These are phyloP conservation scores for Globisporangium camurandrum DNA, from an alignment of 352 stramenopile species.

Conservation along the genomic window DNA sequence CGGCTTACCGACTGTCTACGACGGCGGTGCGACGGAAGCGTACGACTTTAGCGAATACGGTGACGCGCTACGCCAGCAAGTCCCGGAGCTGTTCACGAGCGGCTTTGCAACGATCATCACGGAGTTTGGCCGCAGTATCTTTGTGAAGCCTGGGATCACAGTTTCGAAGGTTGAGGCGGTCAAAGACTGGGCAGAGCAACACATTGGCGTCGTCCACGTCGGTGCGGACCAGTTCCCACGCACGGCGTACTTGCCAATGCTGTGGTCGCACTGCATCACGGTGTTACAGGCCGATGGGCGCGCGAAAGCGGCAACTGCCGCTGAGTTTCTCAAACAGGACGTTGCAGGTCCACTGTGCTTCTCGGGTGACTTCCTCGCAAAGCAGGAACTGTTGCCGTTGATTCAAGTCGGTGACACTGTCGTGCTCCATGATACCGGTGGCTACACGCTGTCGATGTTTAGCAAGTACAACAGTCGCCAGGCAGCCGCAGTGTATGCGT, in stretches of 20 bases:
- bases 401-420: slow-evolving; percentile 69
- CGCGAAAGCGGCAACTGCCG: slow-evolving; percentile 25
- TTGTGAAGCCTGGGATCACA: slow-evolving; percentile 82
- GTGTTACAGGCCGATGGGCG: slow-evolving; percentile 48
- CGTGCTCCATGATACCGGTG: slow-evolving; percentile 84
- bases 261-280: slow-evolving; percentile 79
- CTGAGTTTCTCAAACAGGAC: slow-evolving; percentile 57
- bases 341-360: slow-evolving; percentile 91
- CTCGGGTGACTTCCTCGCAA: slow-evolving; percentile 85
- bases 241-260: slow-evolving; percentile 78
- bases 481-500: slow-evolving; percentile 60
- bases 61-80: slow-evolving; percentile 41
- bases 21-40: slow-evolving; percentile 50
- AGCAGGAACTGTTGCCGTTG: slow-evolving; percentile 60
- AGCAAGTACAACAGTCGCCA: slow-evolving; percentile 87
- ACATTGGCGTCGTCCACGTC: slow-evolving; percentile 84
- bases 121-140: slow-evolving; percentile 86
- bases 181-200: slow-evolving; percentile 75
- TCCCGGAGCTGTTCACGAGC: slow-evolving; percentile 82
- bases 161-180: slow-evolving; percentile 86
- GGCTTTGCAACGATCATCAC: slow-evolving; percentile 82
- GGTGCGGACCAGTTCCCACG: slow-evolving; percentile 88
- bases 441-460: slow-evolving; percentile 85
- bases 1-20: slow-evolving; percentile 85
- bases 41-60: slow-evolving; percentile 84